Base-by-base conservation (phyloP, 169 alveolate genomes). In the Cyclospora cayetanensis region DNA sequence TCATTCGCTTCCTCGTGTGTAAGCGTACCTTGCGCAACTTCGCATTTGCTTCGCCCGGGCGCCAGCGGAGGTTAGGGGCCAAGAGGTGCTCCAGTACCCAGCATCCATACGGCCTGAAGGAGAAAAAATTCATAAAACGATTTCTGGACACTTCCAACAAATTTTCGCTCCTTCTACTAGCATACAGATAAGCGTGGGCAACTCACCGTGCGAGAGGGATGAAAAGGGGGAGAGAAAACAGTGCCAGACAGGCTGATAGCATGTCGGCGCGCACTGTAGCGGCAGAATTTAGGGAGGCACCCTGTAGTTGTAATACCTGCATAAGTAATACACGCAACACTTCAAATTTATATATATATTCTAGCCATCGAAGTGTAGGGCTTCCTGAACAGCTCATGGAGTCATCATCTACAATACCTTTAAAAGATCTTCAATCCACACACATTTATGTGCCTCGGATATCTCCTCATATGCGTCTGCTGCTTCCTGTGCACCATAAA, bases 31-130 rank as follows among this genome's bases (percentile, higher is more conserved):
- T 90, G 31, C 93, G 66, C 52, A 90, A 12, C 74, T 90, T 90
- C 50, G 93, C 93, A 37, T 90, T 76, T 3, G 93, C 93, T 60
- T 90, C 90, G 34, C 93, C 93, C 34, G 93, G 93, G 29, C 93
- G 74, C 93, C 93, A 90, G 25, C 70, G 85, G 41, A 76, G 84
- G 68, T 77, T 90, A 18, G 93, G 93, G 1, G 25, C 72, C 5
- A 90, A 46, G 80, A 79, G 4, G 76, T 42, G 68, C 25, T 46
- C 65, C 27, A 90, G 82, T 41, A 79, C 50, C 68, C 85, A 89
- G 31, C 91, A 11, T 4, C 68, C 91, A 46, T 83, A 83, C 4
- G 77, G 91, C 80, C 91, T 83, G 91, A 34, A n/a, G 42, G 11
- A 70, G 15, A 37, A 25, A 60, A 27, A 22, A 12, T 5, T 27